Evolutionary conservation across 164 flowering plant genomes (phyloP).

Genomic region (Piper longum): DNA sequence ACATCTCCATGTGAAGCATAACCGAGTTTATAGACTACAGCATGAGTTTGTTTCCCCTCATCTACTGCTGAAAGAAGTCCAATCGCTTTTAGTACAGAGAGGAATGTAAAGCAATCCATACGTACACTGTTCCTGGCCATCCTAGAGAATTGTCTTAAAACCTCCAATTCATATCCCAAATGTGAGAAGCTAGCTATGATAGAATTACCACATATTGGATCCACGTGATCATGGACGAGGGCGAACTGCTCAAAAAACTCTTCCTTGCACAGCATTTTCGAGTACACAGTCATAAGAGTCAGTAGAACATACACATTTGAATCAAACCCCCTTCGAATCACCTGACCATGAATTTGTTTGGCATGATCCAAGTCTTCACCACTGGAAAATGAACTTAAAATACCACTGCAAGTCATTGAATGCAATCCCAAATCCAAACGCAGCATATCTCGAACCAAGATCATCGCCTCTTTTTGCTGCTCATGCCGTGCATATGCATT

Average conservation of each 20-base stretch:
- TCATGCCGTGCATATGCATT: conserved; percentile 29
- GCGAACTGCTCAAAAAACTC: conserved; percentile 27
- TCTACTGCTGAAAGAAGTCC: conserved; percentile 30
- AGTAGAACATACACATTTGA: conserved; percentile 21
- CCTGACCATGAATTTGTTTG: conserved; percentile 34
- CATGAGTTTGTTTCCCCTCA: conserved; percentile 45
- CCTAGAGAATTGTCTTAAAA: conserved; percentile 20
- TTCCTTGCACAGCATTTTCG: conserved; percentile 25
- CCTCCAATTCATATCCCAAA: conserved; percentile 26
- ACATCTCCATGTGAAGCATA: conserved; percentile 18
- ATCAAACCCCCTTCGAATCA: conserved; percentile 29
- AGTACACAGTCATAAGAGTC: conserved; percentile 33
- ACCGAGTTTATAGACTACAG: conserved; percentile 29
- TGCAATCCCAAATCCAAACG: conserved; percentile 9
- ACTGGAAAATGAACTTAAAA: conserved; percentile 32
- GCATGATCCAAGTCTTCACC: conserved; percentile 19
- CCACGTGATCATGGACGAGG: conserved; percentile 9
- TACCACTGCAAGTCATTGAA: conserved; percentile 30
- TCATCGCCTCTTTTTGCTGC: conserved; percentile 20
- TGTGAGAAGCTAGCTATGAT: conserved; percentile 35
- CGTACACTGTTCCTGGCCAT: conserved; percentile 27
- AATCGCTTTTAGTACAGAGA: conserved; percentile 26
- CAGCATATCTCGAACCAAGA: conserved; percentile 26
- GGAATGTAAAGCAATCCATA: conserved; percentile 26
- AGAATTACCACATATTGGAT: conserved; percentile 47